Conservation (phyloP, 495 filamentous ascomycete genomes). For the Lepidopterella palustris region DNA sequence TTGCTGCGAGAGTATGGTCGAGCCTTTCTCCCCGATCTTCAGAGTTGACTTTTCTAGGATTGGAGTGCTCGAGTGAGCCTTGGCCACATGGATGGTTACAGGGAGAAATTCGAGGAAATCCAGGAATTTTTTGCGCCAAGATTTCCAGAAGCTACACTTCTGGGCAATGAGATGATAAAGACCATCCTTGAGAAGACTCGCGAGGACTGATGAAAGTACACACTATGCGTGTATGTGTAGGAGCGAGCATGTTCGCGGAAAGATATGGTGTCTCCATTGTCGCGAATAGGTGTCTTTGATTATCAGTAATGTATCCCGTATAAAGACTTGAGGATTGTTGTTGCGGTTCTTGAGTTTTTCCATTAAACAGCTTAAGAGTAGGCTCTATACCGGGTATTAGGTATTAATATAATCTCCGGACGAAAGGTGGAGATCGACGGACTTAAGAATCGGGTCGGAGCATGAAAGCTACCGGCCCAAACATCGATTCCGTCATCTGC, state of each 20-base stretch:
- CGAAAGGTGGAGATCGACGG: background rate
- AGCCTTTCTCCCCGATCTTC: background rate
- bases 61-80: constrained; percentile 92
- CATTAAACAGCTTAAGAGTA: too few species aligned
- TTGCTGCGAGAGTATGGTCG: constrained; percentile 68
- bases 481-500: background rate
- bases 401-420: too few species aligned
- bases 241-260: too few species aligned
- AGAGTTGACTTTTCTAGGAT: constrained; percentile 45
- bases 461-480: background rate
- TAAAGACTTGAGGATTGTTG: too few species aligned
- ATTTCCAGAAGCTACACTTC: constrained; percentile 72
- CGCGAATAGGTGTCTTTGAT: too few species aligned
- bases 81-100: constrained; percentile 84
- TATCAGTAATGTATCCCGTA: too few species aligned
- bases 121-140: constrained; percentile 85
- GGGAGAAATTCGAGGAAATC: constrained; percentile 79
- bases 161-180: constrained; percentile 96
- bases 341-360: too few species aligned
- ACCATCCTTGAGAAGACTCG: constrained; percentile 79
- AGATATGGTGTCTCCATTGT: too few species aligned
- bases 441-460: background rate
- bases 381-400: too few species aligned
- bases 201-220: background rate
- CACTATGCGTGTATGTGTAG: background rate